A percentile compares a stretch with the other conserved stretches of the same genome.
Conservation (phyloP, 2,329 filamentous ascomycete genomes). For the Geosmithia morbida region DNA sequence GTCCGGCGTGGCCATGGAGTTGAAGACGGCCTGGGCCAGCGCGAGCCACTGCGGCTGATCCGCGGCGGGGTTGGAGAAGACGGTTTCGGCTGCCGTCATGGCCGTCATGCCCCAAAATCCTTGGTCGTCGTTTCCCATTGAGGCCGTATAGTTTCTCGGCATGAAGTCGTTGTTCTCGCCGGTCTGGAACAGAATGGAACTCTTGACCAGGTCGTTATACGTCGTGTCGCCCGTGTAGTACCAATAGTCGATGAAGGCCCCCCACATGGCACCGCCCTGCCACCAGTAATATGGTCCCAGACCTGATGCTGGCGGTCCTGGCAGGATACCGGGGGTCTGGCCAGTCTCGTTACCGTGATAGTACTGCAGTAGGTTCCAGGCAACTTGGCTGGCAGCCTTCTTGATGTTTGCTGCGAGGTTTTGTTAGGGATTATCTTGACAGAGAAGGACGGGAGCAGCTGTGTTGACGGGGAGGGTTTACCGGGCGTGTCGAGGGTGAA, state of each 20-base stretch:
- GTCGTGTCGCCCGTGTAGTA: slow-evolving; percentile 42
- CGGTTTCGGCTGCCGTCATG: slow-evolving; percentile 43
- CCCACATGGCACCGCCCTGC: slow-evolving; percentile 49
- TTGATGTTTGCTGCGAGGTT: slow-evolving; percentile 17
- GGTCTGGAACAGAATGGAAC: slow-evolving; percentile 36
- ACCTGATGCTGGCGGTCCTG: slow-evolving; percentile 27
- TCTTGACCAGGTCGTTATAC: slow-evolving; percentile 39
- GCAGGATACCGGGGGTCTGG: slow-evolving; percentile 29
- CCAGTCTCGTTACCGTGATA: slow-evolving; percentile 30
- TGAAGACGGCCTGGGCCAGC: slow-evolving; percentile 50
- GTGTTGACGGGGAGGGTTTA: neutral
- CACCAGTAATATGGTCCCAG: slow-evolving; percentile 47
- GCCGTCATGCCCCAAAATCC: slow-evolving; percentile 52
- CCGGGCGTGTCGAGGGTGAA: slow-evolving; percentile 6
- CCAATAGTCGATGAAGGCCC: slow-evolving; percentile 51
- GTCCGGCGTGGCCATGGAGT: slow-evolving; percentile 34
- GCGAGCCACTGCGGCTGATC: slow-evolving; percentile 37
- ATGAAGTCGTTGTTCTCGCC: slow-evolving; percentile 39
- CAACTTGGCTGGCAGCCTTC: slow-evolving; percentile 20
- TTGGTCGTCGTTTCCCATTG: slow-evolving; percentile 50
- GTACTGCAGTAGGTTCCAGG: slow-evolving; percentile 29
- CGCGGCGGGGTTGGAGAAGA: slow-evolving; percentile 37
- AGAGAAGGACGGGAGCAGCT: neutral
- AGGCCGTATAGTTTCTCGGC: slow-evolving; percentile 35
- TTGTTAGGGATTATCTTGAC: neutral